Base-by-base conservation (phyloP, 1,284 basidiomycete species). In the Leccinum subrobustum region DNA sequence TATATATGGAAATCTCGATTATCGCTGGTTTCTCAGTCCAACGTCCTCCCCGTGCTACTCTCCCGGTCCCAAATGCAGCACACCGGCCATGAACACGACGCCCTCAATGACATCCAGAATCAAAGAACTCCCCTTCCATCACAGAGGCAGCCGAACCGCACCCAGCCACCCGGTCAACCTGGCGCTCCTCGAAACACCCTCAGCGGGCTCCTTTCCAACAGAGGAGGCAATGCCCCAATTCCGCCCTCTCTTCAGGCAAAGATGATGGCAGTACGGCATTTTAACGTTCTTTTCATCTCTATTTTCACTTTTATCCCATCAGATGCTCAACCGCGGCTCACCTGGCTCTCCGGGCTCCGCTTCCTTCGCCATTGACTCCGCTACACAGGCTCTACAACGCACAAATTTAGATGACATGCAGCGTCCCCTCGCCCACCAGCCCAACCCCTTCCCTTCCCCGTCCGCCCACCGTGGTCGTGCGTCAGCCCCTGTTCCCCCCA, bases 161-260 rank as follows among this genome's bases (percentile, higher is more conserved):
- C 59, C 27, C 69, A 69, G 52, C 31, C 54, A n/a, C 59, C 47
- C 9, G 60, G 51, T 25, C 72, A 63, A 54, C 37, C 61, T 1
- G 61, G 60, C 16, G 6, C 60, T 14, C 3, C 63, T 33, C 67
- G 70, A 52, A 74, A 69, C 60, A 72, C 73, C 56, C 78, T 83
- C 64, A 76, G 79, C 51, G 76, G 77, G 37, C 69, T 79, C 51
- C 76, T 77, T 70, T 73, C 73, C 65, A 77, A 70, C 74, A 74
- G 69, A 62, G 56, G 66, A 52, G 78, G 77, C 52, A 75, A 84
- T 18, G 87, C 88, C 0, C 87, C 89, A 55, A 91, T 96, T 64
- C 95, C 96, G 0, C 93, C 95, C 1, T 86, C 88, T 57, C 82
- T 98, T 58, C 94, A 95, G 72, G 93, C 93, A 62, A 97, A 96